Base-by-base conservation (phyloP, 129 eudicot species). In the Chrysanthemum seticuspe region DNA sequence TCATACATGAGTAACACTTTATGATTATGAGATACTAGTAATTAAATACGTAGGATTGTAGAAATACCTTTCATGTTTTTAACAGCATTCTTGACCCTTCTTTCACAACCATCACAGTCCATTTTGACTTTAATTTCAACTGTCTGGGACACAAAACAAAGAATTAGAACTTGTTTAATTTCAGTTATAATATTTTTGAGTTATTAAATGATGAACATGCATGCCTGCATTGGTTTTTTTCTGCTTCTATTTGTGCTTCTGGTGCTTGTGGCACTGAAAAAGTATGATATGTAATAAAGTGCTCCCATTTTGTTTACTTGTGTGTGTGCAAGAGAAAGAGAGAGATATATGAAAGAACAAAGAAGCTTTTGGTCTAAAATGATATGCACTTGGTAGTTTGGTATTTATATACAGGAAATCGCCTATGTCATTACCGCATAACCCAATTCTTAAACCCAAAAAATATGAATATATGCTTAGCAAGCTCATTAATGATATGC, bases 31-130 rank as follows among this genome's bases (percentile, higher is more conserved):
- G 45, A 40, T 40, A 40, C 45, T 40, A 40, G 11, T 54, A n/a
- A 54, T 54, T 15, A 54, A 45, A n/a, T n/a, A n/a, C n/a, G n/a
- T 29, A 34, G 66, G 67, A 13, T 36, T 45, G 14, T 13, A 45
- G 13, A 25, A 31, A 61, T 3, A 92, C 98, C 98, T 92, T 85
- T 92, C 89, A 89, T 89, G 88, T 45, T 53, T 75, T 81, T 89
- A 60, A 89, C 96, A 45, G 96, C 86, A 72, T 89, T 89, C 77
- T 87, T 92, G 36, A 92, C 98, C 68, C 88, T 87, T 83, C 98
- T 85, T 85, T 87, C 98, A 75, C 98, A 92, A 62, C 98, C 98
- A 80, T 92, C 96, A 72, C 98, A 92, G 81, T 92, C 98, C 96
- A 92, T 83, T 79, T 89, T 92, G 27, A 92, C 98, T 81, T 85